Evolutionary conservation across 1,139 yeast genomes (phyloP), one percentile per base, ranked within the genome.

Genomic region (Candida pseudoviswanathii): DNA sequence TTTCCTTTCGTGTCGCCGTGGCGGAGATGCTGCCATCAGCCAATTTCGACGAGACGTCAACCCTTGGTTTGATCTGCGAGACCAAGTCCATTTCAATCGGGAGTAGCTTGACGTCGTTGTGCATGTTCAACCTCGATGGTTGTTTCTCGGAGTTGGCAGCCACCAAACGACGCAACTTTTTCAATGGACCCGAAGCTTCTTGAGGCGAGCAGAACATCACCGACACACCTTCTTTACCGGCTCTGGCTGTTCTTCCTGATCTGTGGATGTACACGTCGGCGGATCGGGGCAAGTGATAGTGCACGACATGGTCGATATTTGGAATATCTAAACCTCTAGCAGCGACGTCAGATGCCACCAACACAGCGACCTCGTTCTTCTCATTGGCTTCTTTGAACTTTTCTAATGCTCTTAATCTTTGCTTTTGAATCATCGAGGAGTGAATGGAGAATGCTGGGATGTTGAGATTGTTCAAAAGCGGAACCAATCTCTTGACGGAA

Each of bases 231-330:
- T 89, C 95, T 48, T 80, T 81, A 0, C 95, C 94, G 2, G 96
- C 97, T 76, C 99, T 87, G 0, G 96, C 99, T 22, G 99, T 95
- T 79, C 99, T 85, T 54, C 99, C 99, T 1, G 97, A 89, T 66
- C 99, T 81, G 69, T 94, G 99, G 56, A 94, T 86, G 64, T 94
- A 94, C 49, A 91, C 84, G 65, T 95, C 99, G 0, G 98, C 98
- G 7, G 96, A 80, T 55, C 98, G 79, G 8, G 99, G 99, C 54
- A 95, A 76, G 68, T 94, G 98, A 63, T 94, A 94, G 66, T 94
- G 99, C 10, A 94, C 90, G 40, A 95, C 99, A 66, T 94, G 99
- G 61, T 91, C 88, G 48, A 95, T 92, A 44, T 81, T 80, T 2
- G 96, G 88, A 52, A 95, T 90, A 76, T 95, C 99, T 53, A 95